Evolutionary conservation across 139 green algal genomes (phyloP).

Genomic region (Marvania coccoides): DNA sequence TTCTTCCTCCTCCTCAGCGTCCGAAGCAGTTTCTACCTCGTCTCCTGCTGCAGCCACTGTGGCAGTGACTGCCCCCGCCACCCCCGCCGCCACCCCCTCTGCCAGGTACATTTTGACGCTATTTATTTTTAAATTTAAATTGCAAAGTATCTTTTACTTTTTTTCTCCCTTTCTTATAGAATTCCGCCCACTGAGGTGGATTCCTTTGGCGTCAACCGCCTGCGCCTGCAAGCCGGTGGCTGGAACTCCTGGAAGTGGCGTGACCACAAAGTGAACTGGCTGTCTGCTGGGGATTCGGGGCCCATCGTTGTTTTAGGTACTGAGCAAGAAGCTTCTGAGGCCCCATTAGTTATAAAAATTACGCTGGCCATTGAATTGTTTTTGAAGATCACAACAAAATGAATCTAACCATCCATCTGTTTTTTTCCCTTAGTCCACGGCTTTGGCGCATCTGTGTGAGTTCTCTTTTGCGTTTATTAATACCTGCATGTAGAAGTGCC

Average conservation of each 20-base stretch:
- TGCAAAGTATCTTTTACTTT: no score
- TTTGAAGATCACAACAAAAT: no score
- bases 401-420: no score
- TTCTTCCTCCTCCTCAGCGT: neutral
- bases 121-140: no score
- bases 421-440: slow-evolving; percentile 74
- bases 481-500: no score
- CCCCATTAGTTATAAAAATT: no score
- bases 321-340: slow-evolving; percentile 36
- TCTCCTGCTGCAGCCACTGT: neutral
- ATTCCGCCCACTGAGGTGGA: slow-evolving; percentile 19
- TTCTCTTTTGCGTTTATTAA: no score
- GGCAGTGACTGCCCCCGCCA: neutral
- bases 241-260: slow-evolving; percentile 69
- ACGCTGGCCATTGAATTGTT: no score
- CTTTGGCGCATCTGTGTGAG: slow-evolving; percentile 62
- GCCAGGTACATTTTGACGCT: no score
- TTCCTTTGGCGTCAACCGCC: neutral
- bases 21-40: neutral
- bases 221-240: slow-evolving; percentile 20
- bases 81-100: neutral
- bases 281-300: neutral
- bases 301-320: neutral
- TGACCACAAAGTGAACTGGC: slow-evolving; percentile 48
- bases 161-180: neutral